Base-by-base conservation (phyloP, 305 asterid genomes). In the Ajuga reptans region DNA sequence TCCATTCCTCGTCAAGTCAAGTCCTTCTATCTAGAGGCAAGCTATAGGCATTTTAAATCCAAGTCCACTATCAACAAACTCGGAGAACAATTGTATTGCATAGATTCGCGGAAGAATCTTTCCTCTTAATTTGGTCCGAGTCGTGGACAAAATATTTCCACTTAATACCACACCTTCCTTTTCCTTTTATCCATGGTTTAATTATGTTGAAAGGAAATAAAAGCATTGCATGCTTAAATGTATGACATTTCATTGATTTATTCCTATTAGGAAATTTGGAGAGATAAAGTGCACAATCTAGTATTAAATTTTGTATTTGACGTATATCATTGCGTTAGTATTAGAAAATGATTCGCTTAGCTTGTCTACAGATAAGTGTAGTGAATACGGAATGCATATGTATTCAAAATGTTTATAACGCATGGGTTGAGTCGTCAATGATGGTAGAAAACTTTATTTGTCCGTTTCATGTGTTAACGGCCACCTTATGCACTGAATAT, bases 341-440 rank as follows among this genome's bases (percentile, higher is more conserved):
- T 70, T 6, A 31, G 65, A 73, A 46, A 18, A 39, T 70, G 63
- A 42, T 76, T 62, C 61, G 56, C 54, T 58, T 43, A 55, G 75
- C 55, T 46, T 57, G 64, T 41, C 73, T 37, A 24, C 64, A 52
- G 64, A 68, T 53, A 50, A 59, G 56, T 37, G 11, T n/a, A 56
- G 36, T 17, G 50, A 50, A 66, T 27, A 54, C 27, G 21, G 49
- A 51, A 71, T 39, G 14, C 64, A 69, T 50, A 39, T 52, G 33
- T 50, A 31, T 43, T 43, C 17, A 41, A 17, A 33, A 61, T 9
- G 74, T 46, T 6, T 73, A 9, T 62, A 76, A 68, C 72, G 59
- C 76, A 75, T 61, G 72, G 73, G 52, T 41, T 39, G 75, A 65
- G 71, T 53, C 69, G 33, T 75, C 34, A 37, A 72, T 57, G 72